A percentile compares a stretch with the other conserved stretches of the same genome.
Conservation (phyloP, 139 green algal genomes). For the Mesotaenium endlicherianum region DNA sequence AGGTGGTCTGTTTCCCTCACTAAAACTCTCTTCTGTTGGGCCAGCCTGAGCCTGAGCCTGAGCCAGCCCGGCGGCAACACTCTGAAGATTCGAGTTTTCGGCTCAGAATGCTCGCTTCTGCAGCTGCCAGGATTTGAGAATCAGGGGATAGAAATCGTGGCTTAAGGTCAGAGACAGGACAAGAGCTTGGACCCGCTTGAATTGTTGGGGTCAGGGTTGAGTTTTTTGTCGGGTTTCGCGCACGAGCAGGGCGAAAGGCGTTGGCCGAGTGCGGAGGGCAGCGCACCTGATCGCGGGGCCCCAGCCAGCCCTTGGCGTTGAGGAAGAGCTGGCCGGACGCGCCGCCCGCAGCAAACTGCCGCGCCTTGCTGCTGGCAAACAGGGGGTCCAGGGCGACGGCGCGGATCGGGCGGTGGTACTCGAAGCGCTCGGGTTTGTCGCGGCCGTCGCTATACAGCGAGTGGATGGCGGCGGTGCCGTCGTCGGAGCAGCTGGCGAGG, state of each 20-base stretch:
- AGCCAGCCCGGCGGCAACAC: too few relatives aligned
- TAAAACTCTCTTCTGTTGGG: too few relatives aligned
- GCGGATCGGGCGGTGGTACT: slow-evolving; percentile 58
- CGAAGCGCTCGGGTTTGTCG: neutral
- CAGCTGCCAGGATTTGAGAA: too few relatives aligned
- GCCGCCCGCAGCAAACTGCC: slow-evolving; percentile 77
- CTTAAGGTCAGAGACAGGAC: neutral
- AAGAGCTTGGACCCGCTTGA: neutral
- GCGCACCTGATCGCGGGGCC: slow-evolving; percentile 66
- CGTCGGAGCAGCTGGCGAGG: slow-evolving; percentile 76
- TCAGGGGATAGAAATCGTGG: neutral
- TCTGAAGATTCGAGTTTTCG: too few relatives aligned
- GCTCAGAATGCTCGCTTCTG: too few relatives aligned
- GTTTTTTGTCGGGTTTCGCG: too few relatives aligned
- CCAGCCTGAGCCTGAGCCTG: too few relatives aligned
- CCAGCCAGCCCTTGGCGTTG: slow-evolving; percentile 80
- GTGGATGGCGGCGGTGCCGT: slow-evolving; percentile 72
- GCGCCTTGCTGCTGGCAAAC: slow-evolving; percentile 66
- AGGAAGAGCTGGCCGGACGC: slow-evolving; percentile 69
- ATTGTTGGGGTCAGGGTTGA: neutral
- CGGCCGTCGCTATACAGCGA: neutral
- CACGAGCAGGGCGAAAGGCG: too few relatives aligned
- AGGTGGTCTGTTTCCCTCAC: too few relatives aligned
- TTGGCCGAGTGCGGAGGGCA: too few relatives aligned
- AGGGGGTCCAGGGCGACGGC: slow-evolving; percentile 80